These are phyloP conservation scores for Cordyceps cicadae DNA, from an alignment of 2,329 filamentous ascomycete genomes.

Conservation along the genomic window DNA sequence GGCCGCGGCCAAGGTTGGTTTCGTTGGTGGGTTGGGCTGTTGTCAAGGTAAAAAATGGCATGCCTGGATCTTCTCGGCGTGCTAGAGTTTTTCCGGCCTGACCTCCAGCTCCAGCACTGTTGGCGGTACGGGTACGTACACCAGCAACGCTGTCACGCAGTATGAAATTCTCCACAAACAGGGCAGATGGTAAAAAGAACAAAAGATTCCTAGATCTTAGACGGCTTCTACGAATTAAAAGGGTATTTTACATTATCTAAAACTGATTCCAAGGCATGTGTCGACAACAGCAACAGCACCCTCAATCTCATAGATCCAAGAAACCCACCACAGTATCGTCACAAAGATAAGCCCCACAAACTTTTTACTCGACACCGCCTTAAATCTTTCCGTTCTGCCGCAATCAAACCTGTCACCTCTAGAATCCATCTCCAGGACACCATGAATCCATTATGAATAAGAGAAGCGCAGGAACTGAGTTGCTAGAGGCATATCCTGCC, in stretches of 20 bases:
- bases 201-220: too few relatives aligned
- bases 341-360: constrained; percentile 19
- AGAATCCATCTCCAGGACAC: background rate
- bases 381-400: constrained; percentile 27
- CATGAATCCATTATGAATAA: constrained; percentile 25
- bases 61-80: constrained; percentile 17
- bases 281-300: too few relatives aligned
- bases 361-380: constrained; percentile 27
- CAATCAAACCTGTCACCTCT: constrained; percentile 2
- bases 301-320: background rate
- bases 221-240: too few relatives aligned
- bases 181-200: too few relatives aligned
- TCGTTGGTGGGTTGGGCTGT: background rate
- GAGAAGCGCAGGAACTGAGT: constrained; percentile 21
- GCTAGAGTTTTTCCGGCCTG: constrained; percentile 25
- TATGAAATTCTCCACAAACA: too few relatives aligned
- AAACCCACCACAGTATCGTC: constrained; percentile 9
- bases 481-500: constrained; percentile 17
- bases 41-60: constrained; percentile 22
- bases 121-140: background rate
- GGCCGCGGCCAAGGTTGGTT: background rate
- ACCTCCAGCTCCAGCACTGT: background rate
- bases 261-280: too few relatives aligned
- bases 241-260: too few relatives aligned
- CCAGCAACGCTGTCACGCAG: background rate